phyloP scores from a whole-genome alignment of 345 rosid species.

The Lepidium sativum region DNA sequence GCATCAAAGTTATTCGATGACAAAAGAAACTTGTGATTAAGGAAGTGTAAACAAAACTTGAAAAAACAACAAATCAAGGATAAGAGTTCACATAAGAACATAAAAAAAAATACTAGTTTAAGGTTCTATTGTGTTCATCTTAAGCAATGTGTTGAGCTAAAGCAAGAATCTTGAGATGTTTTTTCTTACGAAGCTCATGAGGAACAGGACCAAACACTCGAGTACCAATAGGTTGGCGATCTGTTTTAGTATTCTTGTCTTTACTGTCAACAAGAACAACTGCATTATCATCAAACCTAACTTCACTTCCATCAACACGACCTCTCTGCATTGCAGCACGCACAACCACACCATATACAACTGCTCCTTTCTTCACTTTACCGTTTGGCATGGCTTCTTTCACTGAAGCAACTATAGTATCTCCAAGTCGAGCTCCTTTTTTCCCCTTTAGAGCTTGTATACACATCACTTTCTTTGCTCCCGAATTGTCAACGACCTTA shows the following conservation, averaged over 20 bases:
- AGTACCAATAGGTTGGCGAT: slow-evolving; percentile 69
- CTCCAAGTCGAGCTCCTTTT: slow-evolving; percentile 81
- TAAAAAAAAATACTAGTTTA: neutral
- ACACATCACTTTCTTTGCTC: slow-evolving; percentile 88
- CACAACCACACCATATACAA: slow-evolving; percentile 69
- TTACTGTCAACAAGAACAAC: slow-evolving; percentile 60
- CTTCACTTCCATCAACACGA: slow-evolving; percentile 80
- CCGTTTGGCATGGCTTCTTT: slow-evolving; percentile 93
- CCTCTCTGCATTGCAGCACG: slow-evolving; percentile 90
- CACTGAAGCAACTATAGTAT: slow-evolving; percentile 72
- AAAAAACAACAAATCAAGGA: neutral
- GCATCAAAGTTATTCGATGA: too few relatives aligned
- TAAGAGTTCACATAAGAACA: neutral
- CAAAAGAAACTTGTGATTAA: too few relatives aligned
- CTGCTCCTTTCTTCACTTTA: slow-evolving; percentile 91
- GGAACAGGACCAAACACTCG: slow-evolving; percentile 91
- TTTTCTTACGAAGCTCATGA: slow-evolving; percentile 82
- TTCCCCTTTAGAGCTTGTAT: slow-evolving; percentile 67
- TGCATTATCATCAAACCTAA: slow-evolving; percentile 88
- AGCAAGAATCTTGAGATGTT: slow-evolving; percentile 77
- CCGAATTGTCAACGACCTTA: slow-evolving; percentile 83
- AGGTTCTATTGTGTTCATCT: neutral
- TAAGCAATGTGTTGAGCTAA: slow-evolving; percentile 79
- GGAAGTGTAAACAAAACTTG: too few relatives aligned
- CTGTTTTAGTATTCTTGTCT: slow-evolving; percentile 29